Percentiles rank a stretch among this genome's conserved stretches.
Conservation (phyloP, 2,329 filamentous ascomycete genomes). For the Hirsutella minnesotensis region DNA sequence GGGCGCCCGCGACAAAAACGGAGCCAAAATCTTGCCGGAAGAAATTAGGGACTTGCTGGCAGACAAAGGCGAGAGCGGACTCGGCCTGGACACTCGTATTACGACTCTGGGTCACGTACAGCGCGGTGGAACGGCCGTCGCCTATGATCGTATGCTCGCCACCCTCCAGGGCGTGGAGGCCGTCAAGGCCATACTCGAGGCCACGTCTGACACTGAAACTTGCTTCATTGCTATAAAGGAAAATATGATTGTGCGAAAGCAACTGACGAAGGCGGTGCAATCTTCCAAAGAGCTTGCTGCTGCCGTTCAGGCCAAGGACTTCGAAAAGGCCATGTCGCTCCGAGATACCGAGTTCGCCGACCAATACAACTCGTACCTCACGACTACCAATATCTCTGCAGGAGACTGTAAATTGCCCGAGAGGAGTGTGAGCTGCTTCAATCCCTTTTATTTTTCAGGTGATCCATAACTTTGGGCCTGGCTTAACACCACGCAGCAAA, state of each 20-base stretch:
- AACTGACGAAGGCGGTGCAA: slow-evolving; percentile 77
- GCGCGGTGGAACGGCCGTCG: slow-evolving; percentile 80
- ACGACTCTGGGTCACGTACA: slow-evolving; percentile 97
- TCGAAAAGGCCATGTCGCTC: slow-evolving; percentile 74
- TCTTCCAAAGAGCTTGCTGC: slow-evolving; percentile 75
- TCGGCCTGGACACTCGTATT: slow-evolving; percentile 82
- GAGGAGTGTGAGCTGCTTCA: slow-evolving; percentile 58
- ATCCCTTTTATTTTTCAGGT: not conserved
- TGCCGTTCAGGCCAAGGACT: slow-evolving; percentile 76
- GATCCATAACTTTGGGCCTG: not conserved
- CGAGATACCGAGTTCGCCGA: slow-evolving; percentile 91
- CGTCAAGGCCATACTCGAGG: slow-evolving; percentile 81
- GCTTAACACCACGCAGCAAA: slow-evolving; percentile 43
- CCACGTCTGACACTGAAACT: slow-evolving; percentile 77
- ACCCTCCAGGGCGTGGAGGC: slow-evolving; percentile 92
- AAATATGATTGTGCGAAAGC: slow-evolving; percentile 90
- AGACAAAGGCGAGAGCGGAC: slow-evolving; percentile 48
- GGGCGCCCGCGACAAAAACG: slow-evolving; percentile 74
- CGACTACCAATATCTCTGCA: slow-evolving; percentile 74
- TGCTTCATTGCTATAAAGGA: slow-evolving; percentile 95
- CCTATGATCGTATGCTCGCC: slow-evolving; percentile 86
- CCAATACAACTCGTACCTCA: slow-evolving; percentile 80
- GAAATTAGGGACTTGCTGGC: slow-evolving; percentile 86
- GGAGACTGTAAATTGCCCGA: slow-evolving; percentile 54
- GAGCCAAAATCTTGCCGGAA: slow-evolving; percentile 70